Evolutionary conservation across 2,329 filamentous ascomycete species (phyloP), one percentile per base, ranked within the genome.

Genomic region (Aspergillus amoenus): DNA sequence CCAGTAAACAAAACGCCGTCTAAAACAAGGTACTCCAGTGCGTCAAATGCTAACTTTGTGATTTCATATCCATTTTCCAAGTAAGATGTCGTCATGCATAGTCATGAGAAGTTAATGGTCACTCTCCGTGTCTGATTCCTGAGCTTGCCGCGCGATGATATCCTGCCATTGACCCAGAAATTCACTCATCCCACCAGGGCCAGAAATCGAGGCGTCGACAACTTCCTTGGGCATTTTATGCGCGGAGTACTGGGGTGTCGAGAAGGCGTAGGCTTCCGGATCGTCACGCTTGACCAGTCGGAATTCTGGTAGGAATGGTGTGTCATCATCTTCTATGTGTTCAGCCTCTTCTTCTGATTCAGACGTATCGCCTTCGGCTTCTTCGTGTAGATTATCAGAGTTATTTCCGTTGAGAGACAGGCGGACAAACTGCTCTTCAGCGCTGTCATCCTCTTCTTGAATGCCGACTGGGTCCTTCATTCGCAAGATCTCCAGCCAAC

Each of bases 141-240:
- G 68, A 60, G 73, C 68, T 62, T 76, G 73, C 55, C 73, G 72
- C 41, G 76, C 73, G 56, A 82, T 64, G 56, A 84, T 80, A 41
- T 87, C 82, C 68, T 85, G 86, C 90, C 90, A 93, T 69, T 88
- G 84, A 63, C 82, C 82, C 60, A 89, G 85, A 76, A 94, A 93
- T 74, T 96, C 92, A 59, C 88, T 82, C 78, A 97, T 82, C 0
- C 88, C 89, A 3, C 89, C 90, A 55, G 90, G 85, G 3, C 89
- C 89, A 1, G 82, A 82, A 18, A 80, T 76, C 30, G 82, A 83
- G 2, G 85, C 85, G 68, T 88, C 85, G 2, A 97, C 93, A 2
- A 97, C 91, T 66, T 99, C 94, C 72, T 88, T 92, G 0, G 94
- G 94, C 65, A 99, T 78, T 76, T 97, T 99, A 71, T 97, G 93